Evolutionary conservation across 139 green algal species (phyloP).

Genomic region (Mychonastes homosphaera): DNA sequence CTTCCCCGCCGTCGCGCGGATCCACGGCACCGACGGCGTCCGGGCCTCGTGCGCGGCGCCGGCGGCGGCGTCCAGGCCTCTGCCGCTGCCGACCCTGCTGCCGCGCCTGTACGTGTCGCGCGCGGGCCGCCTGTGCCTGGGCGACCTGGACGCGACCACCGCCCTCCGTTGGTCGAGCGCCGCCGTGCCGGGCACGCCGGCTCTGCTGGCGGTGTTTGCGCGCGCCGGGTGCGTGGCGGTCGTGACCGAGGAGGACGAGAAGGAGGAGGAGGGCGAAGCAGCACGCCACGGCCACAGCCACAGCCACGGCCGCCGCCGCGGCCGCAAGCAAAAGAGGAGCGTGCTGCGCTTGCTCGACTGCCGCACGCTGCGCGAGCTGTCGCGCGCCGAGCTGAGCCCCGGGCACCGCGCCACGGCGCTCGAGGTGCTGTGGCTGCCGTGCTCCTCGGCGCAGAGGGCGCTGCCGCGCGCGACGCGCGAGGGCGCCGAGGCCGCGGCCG

Average conservation of each 20-base stretch:
- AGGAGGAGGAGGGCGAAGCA: too few relatives aligned
- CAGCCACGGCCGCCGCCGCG: too few relatives aligned
- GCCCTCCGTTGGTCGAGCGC: conserved; percentile 8
- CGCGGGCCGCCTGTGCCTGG: conserved; percentile 8
- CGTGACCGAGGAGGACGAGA: background rate
- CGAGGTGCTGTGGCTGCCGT: conserved; percentile 12
- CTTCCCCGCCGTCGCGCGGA: too few relatives aligned
- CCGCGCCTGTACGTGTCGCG: too few relatives aligned
- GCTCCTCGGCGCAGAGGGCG: conserved; percentile 1
- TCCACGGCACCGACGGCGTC: too few relatives aligned
- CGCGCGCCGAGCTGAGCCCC: background rate
- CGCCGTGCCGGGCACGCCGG: conserved; percentile 2
- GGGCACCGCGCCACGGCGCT: conserved; percentile 6
- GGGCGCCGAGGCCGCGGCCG: too few relatives aligned
- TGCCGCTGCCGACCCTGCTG: too few relatives aligned
- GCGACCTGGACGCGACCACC: background rate
- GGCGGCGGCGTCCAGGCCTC: too few relatives aligned
- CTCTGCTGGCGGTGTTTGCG: conserved; percentile 1
- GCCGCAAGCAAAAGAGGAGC: background rate
- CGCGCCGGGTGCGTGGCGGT: conserved; percentile 3
- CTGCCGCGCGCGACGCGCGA: too few relatives aligned
- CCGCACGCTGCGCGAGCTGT: conserved; percentile 1
- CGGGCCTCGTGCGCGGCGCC: too few relatives aligned
- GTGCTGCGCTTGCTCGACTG: conserved; percentile 9
- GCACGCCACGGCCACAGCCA: too few relatives aligned